A percentile compares a stretch with the other conserved stretches of the same genome.
Evolutionary conservation across 78 protist species (phyloP).

Genomic region (Monocercomonoides exilis): DNA sequence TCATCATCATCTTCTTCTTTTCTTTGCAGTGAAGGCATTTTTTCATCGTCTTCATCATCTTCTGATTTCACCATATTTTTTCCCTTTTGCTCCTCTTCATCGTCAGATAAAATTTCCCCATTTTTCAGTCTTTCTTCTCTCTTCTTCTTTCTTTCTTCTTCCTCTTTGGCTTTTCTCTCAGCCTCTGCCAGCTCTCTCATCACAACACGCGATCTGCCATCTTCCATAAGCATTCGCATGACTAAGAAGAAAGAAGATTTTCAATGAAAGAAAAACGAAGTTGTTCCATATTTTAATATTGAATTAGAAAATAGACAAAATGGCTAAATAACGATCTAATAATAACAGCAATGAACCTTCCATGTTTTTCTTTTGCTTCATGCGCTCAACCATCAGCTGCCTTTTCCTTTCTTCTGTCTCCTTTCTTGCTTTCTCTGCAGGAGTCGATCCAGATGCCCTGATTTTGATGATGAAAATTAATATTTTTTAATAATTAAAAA

Average conservation of each 20-base stretch:
- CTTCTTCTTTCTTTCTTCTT: background rate
- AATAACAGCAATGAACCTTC: background rate
- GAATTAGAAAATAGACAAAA: background rate
- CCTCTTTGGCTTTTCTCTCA: background rate
- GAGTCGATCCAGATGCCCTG: background rate
- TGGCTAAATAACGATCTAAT: background rate
- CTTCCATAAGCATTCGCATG: background rate
- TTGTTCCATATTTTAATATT: background rate
- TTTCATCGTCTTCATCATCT: background rate
- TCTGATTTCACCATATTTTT: background rate
- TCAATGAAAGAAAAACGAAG: background rate
- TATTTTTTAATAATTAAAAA: background rate
- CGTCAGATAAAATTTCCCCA: background rate
- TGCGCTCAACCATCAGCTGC: no score
- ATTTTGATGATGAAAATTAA: background rate
- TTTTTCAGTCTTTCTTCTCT: background rate
- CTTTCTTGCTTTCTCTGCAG: background rate
- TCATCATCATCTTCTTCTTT: no score
- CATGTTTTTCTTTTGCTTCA: background rate
- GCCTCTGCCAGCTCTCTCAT: background rate
- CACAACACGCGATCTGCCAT: background rate
- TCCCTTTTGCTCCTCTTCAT: background rate
- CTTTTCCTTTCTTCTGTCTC: background rate
- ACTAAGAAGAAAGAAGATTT: background rate
- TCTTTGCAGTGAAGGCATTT: background rate